Conservation (phyloP, 1,284 basidiomycete species). For the Sporisorium iseilematis-ciliati region DNA sequence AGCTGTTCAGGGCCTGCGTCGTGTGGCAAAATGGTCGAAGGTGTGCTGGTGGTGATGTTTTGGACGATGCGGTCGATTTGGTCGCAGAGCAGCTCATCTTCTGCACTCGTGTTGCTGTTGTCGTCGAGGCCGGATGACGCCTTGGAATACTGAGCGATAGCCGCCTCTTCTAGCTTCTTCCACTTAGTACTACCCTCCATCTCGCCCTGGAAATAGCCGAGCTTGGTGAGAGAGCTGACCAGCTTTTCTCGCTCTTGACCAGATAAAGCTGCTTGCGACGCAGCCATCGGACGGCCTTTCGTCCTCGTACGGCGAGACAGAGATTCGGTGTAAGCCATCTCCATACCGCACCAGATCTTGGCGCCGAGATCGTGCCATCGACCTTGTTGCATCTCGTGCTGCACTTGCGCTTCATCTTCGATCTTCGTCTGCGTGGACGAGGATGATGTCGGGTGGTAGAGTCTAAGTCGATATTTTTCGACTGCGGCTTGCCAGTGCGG, state of each 20-base stretch:
- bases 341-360: slow-evolving; percentile 63
- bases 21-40: neutral
- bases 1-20: neutral
- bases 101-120: neutral
- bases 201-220: slow-evolving; percentile 63
- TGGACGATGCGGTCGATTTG: slow-evolving; percentile 15
- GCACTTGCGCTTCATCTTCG: slow-evolving; percentile 31
- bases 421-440: slow-evolving; percentile 5
- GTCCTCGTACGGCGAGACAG: slow-evolving; percentile 21
- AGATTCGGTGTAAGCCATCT: slow-evolving; percentile 58
- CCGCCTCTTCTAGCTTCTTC: slow-evolving; percentile 54
- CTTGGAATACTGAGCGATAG: slow-evolving; percentile 26
- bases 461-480: slow-evolving; percentile 46
- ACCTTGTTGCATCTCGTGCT: slow-evolving; percentile 38
- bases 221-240: slow-evolving; percentile 36
- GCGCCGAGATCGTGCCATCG: slow-evolving; percentile 62
- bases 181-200: slow-evolving; percentile 54
- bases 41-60: neutral
- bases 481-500: slow-evolving; percentile 55
- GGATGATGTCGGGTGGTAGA: slow-evolving; percentile 7
- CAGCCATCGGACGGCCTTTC: slow-evolving; percentile 8
- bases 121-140: neutral
- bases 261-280: neutral
- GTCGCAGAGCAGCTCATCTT: slow-evolving; percentile 16
- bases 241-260: slow-evolving; percentile 32